Evolutionary conservation across 2,329 filamentous ascomycete species (phyloP), one percentile per base, ranked within the genome.

Genomic region (Curvularia sp.): DNA sequence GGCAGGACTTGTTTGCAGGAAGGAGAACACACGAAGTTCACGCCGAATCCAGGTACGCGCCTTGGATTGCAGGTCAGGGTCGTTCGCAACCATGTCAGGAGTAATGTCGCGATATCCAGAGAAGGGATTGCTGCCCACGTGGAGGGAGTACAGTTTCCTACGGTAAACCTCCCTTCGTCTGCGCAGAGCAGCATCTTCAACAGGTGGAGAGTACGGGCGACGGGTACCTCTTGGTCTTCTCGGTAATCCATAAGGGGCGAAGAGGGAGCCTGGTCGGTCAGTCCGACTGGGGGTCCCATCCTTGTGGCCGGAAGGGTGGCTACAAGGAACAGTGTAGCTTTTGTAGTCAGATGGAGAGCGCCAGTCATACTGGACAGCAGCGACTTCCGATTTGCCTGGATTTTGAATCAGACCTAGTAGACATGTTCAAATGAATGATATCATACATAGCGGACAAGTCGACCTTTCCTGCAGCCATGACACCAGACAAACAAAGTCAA

Each of bases 401-500:
- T 5, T 8, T 4, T 2, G 15, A 13, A 31, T 46, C 46, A 50
- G 48, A 31, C 6, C 49, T 31, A 28, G 33, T 31, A 1, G 1
- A 1, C 73, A 12, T 30, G 24, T 28, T 18, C 0, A n/a, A 5
- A 5, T n/a, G 5, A 12, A 18, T 26, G 68, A n/a, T 12, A 18
- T 35, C 88, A 81, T 88, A 85, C 93, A 98, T 52, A 97, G 82
- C 18, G 94, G 93, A 71, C 93, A 97, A 48, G 82, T 85, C 0
- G 88, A 82, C 9, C 86, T 85, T 63, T 90, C 82, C 66, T 92
- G 84, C 5, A 96, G 81, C 93, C 94, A 97, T 77, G 85, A 93
- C 22, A 89, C 79, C 5, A 97, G 84, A 75, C 93, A 98, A 12
- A 92, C 76, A 72, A 93, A 96, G 80, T 97, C 93, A 74, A 96